A percentile compares a stretch with the other conserved stretches of the same genome.
Evolutionary conservation across 2,329 filamentous ascomycete genomes (phyloP).

Genomic region (Xylariomycetidae sp.): DNA sequence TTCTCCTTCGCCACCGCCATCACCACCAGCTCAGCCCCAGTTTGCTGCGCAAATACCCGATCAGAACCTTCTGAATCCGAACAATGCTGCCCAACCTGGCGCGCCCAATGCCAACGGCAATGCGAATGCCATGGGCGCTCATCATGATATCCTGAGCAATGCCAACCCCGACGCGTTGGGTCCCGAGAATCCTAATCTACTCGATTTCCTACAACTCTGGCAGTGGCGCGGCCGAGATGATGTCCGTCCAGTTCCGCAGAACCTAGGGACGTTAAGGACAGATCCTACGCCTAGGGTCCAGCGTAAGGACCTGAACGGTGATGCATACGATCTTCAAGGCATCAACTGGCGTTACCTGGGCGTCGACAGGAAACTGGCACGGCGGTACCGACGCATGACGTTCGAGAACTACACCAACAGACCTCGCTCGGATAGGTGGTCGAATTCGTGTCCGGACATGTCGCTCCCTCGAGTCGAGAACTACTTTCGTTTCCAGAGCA

Average conservation of each 20-base stretch:
- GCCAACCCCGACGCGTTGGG: conserved; percentile 32
- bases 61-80: no score
- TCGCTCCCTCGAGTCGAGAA: conserved; percentile 35
- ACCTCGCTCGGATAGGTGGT: conserved; percentile 38
- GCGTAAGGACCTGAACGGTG: conserved; percentile 44
- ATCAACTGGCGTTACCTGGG: conserved; percentile 51
- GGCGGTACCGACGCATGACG: conserved; percentile 37
- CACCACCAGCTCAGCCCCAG: no score
- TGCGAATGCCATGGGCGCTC: no score
- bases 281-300: conserved; percentile 11
- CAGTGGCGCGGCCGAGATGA: conserved; percentile 27
- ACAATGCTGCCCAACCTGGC: no score
- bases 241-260: no score
- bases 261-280: no score
- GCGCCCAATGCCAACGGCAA: no score
- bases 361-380: conserved; percentile 43
- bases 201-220: conserved; percentile 48
- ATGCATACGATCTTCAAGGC: conserved; percentile 53
- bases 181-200: conserved; percentile 43
- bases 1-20: background rate
- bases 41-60: no score
- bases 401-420: conserved; percentile 56
- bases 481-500: conserved; percentile 54
- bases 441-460: conserved; percentile 22
- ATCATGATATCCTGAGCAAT: conserved; percentile 28